Percentiles rank a stretch among this genome's conserved stretches.
Evolutionary conservation across 2,329 filamentous ascomycete species (phyloP).

Genomic region (Ustilaginoidea virens): DNA sequence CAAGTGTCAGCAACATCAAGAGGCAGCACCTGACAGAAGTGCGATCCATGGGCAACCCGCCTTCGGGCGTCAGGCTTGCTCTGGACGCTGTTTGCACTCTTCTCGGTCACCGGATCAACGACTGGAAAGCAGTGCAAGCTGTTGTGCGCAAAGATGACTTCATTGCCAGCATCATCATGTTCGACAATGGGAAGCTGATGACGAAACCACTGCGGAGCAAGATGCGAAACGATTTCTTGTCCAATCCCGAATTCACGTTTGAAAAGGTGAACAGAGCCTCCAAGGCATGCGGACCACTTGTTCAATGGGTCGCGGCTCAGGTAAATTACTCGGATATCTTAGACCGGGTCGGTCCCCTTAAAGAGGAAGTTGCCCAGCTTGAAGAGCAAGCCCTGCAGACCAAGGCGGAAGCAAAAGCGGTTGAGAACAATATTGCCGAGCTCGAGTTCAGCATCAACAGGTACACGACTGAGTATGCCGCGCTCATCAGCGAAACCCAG

Average conservation of each 20-base stretch:
- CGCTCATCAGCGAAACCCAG: conserved; percentile 90
- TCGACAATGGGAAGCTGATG: conserved; percentile 93
- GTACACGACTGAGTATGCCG: conserved; percentile 93
- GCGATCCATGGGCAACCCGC: conserved; percentile 88
- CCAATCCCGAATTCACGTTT: conserved; percentile 88
- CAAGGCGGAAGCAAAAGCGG: conserved; percentile 82
- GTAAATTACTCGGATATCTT: conserved; percentile 97
- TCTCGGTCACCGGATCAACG: conserved; percentile 74
- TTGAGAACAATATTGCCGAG: conserved; percentile 70
- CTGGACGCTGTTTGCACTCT: conserved; percentile 94
- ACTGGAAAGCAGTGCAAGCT: conserved; percentile 82
- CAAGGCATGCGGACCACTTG: conserved; percentile 90
- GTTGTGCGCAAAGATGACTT: conserved; percentile 90
- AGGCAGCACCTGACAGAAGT: conserved; percentile 94
- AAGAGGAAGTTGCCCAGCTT: conserved; percentile 74
- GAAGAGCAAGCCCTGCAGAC: conserved; percentile 84
- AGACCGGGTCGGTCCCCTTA: conserved; percentile 80
- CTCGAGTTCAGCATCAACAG: conserved; percentile 84
- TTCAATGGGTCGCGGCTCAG: conserved; percentile 94
- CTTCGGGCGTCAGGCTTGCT: conserved; percentile 76
- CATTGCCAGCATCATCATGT: conserved; percentile 93
- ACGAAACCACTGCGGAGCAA: conserved; percentile 65
- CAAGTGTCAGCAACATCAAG: conserved; percentile 98
- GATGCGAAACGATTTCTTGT: conserved; percentile 87
- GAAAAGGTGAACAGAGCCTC: conserved; percentile 92